Conservation (phyloP, 345 rosid species). For the Geranium brycei region DNA sequence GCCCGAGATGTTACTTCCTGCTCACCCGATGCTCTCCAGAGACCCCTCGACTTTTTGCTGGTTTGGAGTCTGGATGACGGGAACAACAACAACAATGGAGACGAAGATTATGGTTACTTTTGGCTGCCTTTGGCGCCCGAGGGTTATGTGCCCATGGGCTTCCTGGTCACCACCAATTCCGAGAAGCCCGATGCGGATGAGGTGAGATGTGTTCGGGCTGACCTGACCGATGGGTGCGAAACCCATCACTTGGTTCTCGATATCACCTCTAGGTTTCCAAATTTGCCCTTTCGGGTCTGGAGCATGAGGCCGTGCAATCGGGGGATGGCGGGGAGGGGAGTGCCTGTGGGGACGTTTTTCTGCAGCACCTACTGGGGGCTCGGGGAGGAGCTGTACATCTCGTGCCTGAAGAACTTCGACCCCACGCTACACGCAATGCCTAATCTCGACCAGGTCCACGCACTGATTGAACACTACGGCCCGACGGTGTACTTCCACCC, state of each 20-base stretch:
- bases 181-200: conserved; percentile 49
- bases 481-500: conserved; percentile 64
- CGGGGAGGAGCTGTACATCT: conserved; percentile 24
- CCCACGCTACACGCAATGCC: conserved; percentile 60
- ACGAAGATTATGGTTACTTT: conserved; percentile 40
- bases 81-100: conserved; percentile 12
- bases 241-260: conserved; percentile 24
- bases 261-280: conserved; percentile 22
- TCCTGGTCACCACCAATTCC: conserved; percentile 43
- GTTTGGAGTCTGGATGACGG: conserved; percentile 66
- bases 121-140: conserved; percentile 73
- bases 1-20: conserved; percentile 34
- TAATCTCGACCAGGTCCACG: conserved; percentile 51
- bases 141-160: conserved; percentile 58
- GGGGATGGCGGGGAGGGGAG: conserved; percentile 56
- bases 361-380: conserved; percentile 31
- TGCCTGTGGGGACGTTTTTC: conserved; percentile 63
- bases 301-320: conserved; percentile 48
- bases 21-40: conserved; percentile 27
- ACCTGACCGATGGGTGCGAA: conserved; percentile 60
- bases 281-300: conserved; percentile 47
- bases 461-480: conserved; percentile 53
- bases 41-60: conserved; percentile 50
- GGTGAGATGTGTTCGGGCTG: conserved; percentile 65
- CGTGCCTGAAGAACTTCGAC: conserved; percentile 57